Evolutionary conservation across 495 filamentous ascomycete genomes (phyloP), one percentile per base, ranked within the genome.

Genomic region (Xylaria longipes): DNA sequence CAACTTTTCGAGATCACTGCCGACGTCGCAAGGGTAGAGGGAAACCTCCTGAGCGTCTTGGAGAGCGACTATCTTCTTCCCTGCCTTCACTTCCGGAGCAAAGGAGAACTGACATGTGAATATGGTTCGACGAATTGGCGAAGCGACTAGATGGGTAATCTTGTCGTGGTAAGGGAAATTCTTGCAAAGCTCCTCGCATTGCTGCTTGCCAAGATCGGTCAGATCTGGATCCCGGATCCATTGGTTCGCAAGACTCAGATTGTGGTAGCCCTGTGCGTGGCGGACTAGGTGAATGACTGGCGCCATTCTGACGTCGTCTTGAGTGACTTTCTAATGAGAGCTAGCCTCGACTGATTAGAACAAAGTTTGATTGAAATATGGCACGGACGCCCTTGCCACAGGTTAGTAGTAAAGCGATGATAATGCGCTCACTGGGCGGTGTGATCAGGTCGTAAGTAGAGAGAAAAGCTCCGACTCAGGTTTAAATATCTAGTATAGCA

Each of bases 41-140:
- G 88, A 89, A 0, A 91, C 91, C 81, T 98, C 95, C 80, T 98
- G 95, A 0, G 93, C 78, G 70, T 95, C 92, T 0, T 93, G 92
- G 1, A 97, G 82, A 11, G 91, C 89, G 62, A 93, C 84, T 60
- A 97, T 78, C 65, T 73, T 76, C 22, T 84, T 82, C 64, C 82
- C 82, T 4, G 80, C 77, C 35, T 54, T 48, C 69, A 37, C 72
- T 56, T 8, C 70, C 75, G 4, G 90, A 83, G 57, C 78, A 81
- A 97, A 97, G 58, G 87, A 88, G 62, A 89, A 81, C 12, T 97
- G 85, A 6, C 91, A 89, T 0, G 95, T 97, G 78, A 92, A 91
- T 41, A 98, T 82, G 4, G 95, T 97, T 66, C 95, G 91, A 29
- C 91, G 90, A 60, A 97, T 86, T 1, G 95, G 95, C 0, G 94